Conservation (phyloP, 2,329 filamentous ascomycete species). For the Xylariales sp. region DNA sequence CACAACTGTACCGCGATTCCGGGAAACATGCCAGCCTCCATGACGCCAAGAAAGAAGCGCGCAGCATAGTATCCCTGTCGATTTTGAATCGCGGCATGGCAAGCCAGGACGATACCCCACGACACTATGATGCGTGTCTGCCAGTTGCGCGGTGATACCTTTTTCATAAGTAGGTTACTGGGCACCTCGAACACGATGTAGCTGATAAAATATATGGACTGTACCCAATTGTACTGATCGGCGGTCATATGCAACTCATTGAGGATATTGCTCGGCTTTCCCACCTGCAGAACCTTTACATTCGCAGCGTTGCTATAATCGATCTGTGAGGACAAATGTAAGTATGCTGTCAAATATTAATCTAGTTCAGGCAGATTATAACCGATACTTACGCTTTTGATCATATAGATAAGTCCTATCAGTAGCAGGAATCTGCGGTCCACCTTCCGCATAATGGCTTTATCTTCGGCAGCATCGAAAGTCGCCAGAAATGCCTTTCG, state of each 20-base stretch:
- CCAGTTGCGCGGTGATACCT: conserved; percentile 27
- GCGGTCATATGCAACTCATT: conserved; percentile 32
- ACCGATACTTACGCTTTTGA: no score
- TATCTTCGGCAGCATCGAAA: no score
- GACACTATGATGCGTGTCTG: conserved; percentile 29
- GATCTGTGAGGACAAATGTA: no score
- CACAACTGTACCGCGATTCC: conserved; percentile 35
- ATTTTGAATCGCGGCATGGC: conserved; percentile 32
- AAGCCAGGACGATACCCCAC: conserved; percentile 32
- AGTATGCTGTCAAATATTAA: no score
- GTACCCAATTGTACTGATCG: conserved; percentile 35
- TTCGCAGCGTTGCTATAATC: no score
- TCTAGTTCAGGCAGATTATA: no score
- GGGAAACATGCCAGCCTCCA: conserved; percentile 38
- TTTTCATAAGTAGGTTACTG: conserved; percentile 32
- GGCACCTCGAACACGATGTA: conserved; percentile 36
- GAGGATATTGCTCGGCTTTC: conserved; percentile 29
- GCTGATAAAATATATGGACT: conserved; percentile 32
- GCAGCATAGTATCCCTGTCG: conserved; percentile 30
- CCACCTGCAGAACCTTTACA: conserved; percentile 37
- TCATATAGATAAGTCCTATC: no score
- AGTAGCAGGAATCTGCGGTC: no score
- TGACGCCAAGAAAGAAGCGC: conserved; percentile 34
- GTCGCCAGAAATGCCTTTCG: no score
- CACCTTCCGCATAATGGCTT: no score